Evolutionary conservation across 2,329 filamentous ascomycete genomes (phyloP).

Genomic region (Parascedosporium putredinis): DNA sequence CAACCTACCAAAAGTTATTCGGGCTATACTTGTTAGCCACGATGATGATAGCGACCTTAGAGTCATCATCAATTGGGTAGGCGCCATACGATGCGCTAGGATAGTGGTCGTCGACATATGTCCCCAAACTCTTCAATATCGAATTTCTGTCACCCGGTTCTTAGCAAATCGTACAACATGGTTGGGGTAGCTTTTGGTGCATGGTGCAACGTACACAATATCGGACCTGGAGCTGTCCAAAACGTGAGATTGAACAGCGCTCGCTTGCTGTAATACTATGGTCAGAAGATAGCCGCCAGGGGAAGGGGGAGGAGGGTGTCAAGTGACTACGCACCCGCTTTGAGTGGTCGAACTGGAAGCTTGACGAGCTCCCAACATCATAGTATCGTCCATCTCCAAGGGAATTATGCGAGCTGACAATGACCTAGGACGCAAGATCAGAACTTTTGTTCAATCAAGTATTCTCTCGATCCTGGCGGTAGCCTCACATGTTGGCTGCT

Average conservation of each 20-base stretch:
- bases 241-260: slow-evolving; percentile 66
- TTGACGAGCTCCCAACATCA: slow-evolving; percentile 78
- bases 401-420: slow-evolving; percentile 79
- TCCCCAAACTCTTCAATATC: slow-evolving; percentile 63
- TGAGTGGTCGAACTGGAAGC: slow-evolving; percentile 78
- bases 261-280: slow-evolving; percentile 56
- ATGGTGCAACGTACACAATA: slow-evolving; percentile 51
- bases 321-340: slow-evolving; percentile 53
- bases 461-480: not conserved
- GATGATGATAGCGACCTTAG: slow-evolving; percentile 67
- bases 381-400: slow-evolving; percentile 77
- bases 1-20: slow-evolving; percentile 80
- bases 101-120: slow-evolving; percentile 83
- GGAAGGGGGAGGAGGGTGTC: too few relatives aligned
- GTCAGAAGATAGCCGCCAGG: not conserved
- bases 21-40: slow-evolving; percentile 97
- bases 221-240: slow-evolving; percentile 68
- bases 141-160: slow-evolving; percentile 52
- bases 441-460: not conserved
- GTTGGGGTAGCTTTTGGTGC: not conserved
- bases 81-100: slow-evolving; percentile 70
- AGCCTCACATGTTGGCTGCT: slow-evolving; percentile 49
- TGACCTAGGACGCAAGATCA: slow-evolving; percentile 46
- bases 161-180: slow-evolving; percentile 1
- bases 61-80: slow-evolving; percentile 68